Conservation (phyloP, 148 eudicot species). For the Polygonum maritimum region DNA sequence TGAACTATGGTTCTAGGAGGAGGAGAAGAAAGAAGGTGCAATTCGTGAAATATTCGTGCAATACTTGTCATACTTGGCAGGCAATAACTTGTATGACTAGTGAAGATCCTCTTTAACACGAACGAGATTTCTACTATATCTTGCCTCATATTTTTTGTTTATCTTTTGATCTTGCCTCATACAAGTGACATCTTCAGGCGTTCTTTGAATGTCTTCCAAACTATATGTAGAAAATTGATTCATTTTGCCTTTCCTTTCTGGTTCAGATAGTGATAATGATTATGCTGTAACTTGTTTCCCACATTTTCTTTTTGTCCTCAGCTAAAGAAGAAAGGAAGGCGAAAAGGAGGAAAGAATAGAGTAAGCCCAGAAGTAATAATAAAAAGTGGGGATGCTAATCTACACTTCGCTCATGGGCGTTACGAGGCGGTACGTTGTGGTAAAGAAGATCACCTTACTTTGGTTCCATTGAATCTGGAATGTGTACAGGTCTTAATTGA, state of each 20-base stretch:
- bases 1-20: slow-evolving; percentile 42
- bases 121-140: background rate
- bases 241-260: background rate
- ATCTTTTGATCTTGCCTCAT: background rate
- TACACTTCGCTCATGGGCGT: slow-evolving; percentile 65
- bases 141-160: background rate
- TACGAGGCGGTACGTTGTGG: slow-evolving; percentile 56
- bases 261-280: background rate
- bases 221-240: background rate
- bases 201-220: background rate
- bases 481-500: background rate
- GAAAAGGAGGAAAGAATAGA: slow-evolving; percentile 71
- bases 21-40: slow-evolving; percentile 59
- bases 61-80: background rate
- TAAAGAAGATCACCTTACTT: slow-evolving; percentile 10
- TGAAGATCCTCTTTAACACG: background rate
- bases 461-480: background rate
- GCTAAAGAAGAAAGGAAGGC: slow-evolving; percentile 65
- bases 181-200: background rate
- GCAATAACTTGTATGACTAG: background rate
- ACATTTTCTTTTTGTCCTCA: slow-evolving; percentile 16
- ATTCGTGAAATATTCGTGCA: background rate
- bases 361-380: slow-evolving; percentile 51
- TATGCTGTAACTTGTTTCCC: background rate
- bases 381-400: slow-evolving; percentile 85